A percentile compares a stretch with the other conserved stretches of the same genome.
Evolutionary conservation across 441 rosid genomes (phyloP).

Genomic region (Melastoma candidum): DNA sequence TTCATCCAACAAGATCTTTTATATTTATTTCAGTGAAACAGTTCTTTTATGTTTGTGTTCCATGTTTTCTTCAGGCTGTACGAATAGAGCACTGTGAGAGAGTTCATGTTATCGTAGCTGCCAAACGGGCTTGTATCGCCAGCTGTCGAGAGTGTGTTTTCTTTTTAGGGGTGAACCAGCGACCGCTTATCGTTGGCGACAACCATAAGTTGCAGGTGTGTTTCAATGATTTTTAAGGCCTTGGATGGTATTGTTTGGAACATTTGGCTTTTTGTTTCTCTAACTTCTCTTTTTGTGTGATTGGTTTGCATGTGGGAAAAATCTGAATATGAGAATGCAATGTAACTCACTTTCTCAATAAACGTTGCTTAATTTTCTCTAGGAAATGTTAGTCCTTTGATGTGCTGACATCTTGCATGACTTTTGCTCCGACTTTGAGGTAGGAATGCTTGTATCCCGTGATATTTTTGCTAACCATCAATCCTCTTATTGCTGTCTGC

Average conservation of each 20-base stretch:
- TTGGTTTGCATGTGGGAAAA: no score
- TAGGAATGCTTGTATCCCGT: no score
- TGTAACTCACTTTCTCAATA: no score
- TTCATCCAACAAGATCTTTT: neutral
- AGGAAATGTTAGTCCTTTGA: no score
- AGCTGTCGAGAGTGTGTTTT: constrained; percentile 96
- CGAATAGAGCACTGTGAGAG: constrained; percentile 98
- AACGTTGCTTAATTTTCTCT: no score
- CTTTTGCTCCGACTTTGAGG: no score
- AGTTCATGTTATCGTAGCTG: constrained; percentile 84
- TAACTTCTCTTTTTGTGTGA: no score
- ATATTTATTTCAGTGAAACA: neutral
- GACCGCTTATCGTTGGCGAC: constrained; percentile 93
- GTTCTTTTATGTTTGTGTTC: neutral
- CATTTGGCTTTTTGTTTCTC: neutral
- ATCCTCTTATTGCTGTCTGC: neutral
- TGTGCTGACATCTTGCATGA: no score
- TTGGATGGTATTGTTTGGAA: constrained; percentile 3
- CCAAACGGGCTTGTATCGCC: constrained; percentile 89
- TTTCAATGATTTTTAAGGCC: constrained; percentile 12
- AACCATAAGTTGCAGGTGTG: constrained; percentile 95
- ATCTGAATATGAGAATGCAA: no score
- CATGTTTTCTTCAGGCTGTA: constrained; percentile 48
- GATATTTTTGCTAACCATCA: no score
- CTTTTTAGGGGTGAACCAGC: constrained; percentile 97